Evolutionary conservation across 2,329 filamentous ascomycete species (phyloP).

Genomic region (Xylaria sp.): DNA sequence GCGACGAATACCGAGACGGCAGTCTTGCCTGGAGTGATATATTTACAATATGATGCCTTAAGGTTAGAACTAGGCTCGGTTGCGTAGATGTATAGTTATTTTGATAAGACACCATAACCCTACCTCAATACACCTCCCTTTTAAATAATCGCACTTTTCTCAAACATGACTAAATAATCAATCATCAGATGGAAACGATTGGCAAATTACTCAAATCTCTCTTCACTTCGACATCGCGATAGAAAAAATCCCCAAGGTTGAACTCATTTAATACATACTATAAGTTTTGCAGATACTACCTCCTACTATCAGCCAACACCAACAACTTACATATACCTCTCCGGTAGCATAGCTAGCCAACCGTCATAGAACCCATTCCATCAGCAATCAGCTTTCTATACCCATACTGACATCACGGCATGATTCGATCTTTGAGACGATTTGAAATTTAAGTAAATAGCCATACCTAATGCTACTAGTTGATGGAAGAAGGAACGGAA

Average conservation of each 20-base stretch:
- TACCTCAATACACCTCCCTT: not conserved
- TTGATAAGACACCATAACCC: not conserved
- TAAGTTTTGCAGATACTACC: too few species aligned
- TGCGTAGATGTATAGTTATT: too few species aligned
- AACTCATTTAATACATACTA: not conserved
- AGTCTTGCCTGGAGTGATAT: slow-evolving; percentile 63
- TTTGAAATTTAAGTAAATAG: not conserved
- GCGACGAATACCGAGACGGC: slow-evolving; percentile 69
- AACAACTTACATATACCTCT: too few species aligned
- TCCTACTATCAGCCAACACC: too few species aligned
- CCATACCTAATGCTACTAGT: not conserved
- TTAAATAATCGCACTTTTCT: not conserved
- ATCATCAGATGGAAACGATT: not conserved
- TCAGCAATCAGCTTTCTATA: not conserved
- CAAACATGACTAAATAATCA: not conserved
- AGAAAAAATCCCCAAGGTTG: not conserved
- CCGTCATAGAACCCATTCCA: not conserved
- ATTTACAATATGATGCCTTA: slow-evolving; percentile 74
- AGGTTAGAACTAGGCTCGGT: slow-evolving; percentile 54
- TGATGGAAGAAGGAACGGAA: not conserved
- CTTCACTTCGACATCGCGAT: not conserved
- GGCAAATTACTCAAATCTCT: not conserved
- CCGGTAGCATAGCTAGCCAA: not conserved
- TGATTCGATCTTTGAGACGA: not conserved
- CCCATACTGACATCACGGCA: not conserved